Evolutionary conservation across 305 asterid species (phyloP).

Genomic region (Fraxinus paxiana): DNA sequence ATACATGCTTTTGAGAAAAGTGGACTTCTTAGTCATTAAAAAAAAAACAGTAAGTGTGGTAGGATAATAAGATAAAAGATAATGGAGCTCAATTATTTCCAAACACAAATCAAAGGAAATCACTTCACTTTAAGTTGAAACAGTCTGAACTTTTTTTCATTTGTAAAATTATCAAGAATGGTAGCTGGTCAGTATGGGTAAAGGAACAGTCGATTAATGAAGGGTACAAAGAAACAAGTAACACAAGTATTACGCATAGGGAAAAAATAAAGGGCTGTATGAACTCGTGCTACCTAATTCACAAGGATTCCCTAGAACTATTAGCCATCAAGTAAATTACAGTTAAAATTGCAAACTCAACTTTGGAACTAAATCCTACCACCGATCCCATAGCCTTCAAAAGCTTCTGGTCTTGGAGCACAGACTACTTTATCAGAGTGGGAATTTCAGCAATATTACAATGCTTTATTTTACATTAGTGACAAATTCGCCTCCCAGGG

Average conservation of each 20-base stretch:
- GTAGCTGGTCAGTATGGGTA: background rate
- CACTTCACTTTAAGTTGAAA: background rate
- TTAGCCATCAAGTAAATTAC: background rate
- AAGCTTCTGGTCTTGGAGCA: background rate
- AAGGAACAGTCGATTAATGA: background rate
- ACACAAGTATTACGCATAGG: background rate
- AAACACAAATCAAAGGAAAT: background rate
- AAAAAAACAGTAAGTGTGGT: background rate
- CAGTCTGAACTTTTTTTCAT: background rate
- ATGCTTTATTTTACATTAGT: background rate
- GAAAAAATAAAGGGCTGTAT: background rate
- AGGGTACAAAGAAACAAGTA: background rate
- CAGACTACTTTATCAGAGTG: background rate
- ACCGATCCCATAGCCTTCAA: background rate
- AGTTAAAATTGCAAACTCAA: background rate
- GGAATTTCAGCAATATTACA: background rate
- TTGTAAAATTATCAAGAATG: background rate
- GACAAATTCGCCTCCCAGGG: background rate
- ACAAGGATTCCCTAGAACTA: background rate
- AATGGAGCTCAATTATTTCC: background rate
- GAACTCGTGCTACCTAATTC: background rate
- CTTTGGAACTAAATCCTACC: background rate
- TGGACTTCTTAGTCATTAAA: background rate
- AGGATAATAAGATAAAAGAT: background rate
- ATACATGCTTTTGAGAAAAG: slow-evolving; percentile 4